Conservation (phyloP, 2,329 filamentous ascomycete genomes). For the Drechslerella coelobrocha region DNA sequence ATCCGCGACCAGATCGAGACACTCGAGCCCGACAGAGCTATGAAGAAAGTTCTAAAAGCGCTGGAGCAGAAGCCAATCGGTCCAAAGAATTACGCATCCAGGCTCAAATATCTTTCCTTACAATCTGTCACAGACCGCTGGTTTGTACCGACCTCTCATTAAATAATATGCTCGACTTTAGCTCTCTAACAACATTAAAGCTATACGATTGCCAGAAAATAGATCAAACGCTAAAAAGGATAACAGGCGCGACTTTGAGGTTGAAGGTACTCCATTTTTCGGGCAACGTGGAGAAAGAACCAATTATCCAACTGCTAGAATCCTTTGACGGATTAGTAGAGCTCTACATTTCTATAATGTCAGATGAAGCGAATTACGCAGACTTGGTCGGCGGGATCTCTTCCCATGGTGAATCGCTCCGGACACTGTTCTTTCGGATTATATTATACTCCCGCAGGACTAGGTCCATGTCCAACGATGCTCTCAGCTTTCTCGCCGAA, state of each 20-base stretch:
- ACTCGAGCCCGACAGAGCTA: background rate
- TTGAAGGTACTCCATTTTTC: background rate
- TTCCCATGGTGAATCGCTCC: background rate
- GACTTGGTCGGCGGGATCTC: background rate
- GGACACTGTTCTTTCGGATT: background rate
- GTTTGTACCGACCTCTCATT: background rate
- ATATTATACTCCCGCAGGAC: background rate
- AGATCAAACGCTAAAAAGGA: background rate
- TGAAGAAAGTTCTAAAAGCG: background rate
- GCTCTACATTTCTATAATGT: background rate
- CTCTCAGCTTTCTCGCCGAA: background rate
- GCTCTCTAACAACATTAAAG: background rate
- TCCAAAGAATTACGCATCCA: background rate
- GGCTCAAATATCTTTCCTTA: background rate
- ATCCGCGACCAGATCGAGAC: background rate
- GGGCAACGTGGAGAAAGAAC: background rate
- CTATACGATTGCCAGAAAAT: background rate
- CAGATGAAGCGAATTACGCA: background rate
- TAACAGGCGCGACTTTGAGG: background rate
- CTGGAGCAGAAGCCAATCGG: background rate
- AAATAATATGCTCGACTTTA: background rate
- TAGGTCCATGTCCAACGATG: background rate
- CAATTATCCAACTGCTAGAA: background rate
- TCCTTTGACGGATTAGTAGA: background rate
- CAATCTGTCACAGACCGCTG: background rate